Base-by-base conservation (phyloP, 306 rosid genomes). In the Cicer pinnatifidum region DNA sequence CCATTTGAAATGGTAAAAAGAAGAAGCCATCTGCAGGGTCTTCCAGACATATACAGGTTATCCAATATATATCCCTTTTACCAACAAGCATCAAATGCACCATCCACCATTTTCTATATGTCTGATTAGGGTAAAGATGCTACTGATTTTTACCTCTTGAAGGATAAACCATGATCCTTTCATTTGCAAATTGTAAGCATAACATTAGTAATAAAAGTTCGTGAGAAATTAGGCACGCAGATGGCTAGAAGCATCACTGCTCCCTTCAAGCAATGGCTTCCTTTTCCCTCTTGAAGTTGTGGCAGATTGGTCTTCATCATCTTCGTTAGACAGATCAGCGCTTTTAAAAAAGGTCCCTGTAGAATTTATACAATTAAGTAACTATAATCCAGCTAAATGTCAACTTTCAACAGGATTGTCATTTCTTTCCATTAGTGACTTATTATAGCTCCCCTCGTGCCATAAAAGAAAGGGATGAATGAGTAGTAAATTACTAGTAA, bases 241-340 rank as follows among this genome's bases (percentile, higher is more conserved):
- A 28, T 28, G 80, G 72, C 9, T 64, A 11, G 84, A 78, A 69
- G 57, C 73, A 70, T 75, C 70, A 19, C 20, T 45, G 72, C 35
- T 81, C 33, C 63, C 92, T 76, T 81, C 87, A 56, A 92, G 87
- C 86, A 91, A 88, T 37, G 96, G 97, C 78, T 80, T 77, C 79
- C 46, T 48, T 82, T 63, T 73, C 69, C 23, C 88, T 65, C 71
- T 81, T 71, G 17, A 73, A 59, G 9, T 35, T 4, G 82, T 7
- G 51, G 82, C 63, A 40, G 82, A 75, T 75, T 75, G 80, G 11
- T 77, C 84, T 48, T 70, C 91, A 7, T 20, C 85, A 41, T 75
- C 89, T 68, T 82, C 81, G 8, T 44, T 54, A 45, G 15, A 75
- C 72, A 11, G 45, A 73, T 89, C 96, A 63, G 40, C 85, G 66